Evolutionary conservation across 2,329 filamentous ascomycete species (phyloP).

Genomic region (Phialophora chinensis): DNA sequence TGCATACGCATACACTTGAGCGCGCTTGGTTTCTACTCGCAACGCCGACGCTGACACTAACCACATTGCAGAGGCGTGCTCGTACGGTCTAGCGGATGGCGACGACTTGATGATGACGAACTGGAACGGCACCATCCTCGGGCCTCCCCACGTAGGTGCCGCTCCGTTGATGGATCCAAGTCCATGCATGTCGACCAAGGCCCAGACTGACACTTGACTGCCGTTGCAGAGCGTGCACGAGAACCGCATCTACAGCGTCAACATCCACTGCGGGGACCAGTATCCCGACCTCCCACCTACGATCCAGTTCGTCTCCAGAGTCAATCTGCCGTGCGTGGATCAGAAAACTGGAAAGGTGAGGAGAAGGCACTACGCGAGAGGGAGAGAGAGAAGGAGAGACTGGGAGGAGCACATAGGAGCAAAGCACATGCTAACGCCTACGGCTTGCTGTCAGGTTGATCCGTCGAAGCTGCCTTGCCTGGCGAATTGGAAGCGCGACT

Average conservation of each 20-base stretch:
- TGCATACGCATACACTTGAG: not conserved
- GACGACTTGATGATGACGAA: slow-evolving; percentile 97
- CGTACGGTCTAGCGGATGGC: slow-evolving; percentile 90
- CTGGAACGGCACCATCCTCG: slow-evolving; percentile 98
- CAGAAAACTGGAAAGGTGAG: slow-evolving; percentile 73
- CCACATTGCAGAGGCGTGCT: slow-evolving; percentile 77
- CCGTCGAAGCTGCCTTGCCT: slow-evolving; percentile 82
- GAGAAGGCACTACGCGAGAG: slow-evolving; percentile 4
- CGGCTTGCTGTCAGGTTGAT: slow-evolving; percentile 69
- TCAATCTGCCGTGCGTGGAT: slow-evolving; percentile 96
- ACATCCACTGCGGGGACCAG: slow-evolving; percentile 88
- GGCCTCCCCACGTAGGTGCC: slow-evolving; percentile 84
- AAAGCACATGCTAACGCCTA: not conserved
- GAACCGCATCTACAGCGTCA: slow-evolving; percentile 98
- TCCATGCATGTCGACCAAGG: not conserved
- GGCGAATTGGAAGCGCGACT: slow-evolving; percentile 87
- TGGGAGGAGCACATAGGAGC: not conserved
- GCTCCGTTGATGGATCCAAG: not conserved
- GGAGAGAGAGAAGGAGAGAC: not conserved
- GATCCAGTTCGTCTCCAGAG: slow-evolving; percentile 89
- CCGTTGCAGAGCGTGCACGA: slow-evolving; percentile 82
- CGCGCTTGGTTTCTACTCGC: not conserved
- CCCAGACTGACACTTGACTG: slow-evolving; percentile 9
- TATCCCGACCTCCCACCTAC: slow-evolving; percentile 90
- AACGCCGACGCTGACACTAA: slow-evolving; percentile 42